phyloP scores from a whole-genome alignment of 2,329 filamentous ascomycete genomes.

The Fusarium nygamai region DNA sequence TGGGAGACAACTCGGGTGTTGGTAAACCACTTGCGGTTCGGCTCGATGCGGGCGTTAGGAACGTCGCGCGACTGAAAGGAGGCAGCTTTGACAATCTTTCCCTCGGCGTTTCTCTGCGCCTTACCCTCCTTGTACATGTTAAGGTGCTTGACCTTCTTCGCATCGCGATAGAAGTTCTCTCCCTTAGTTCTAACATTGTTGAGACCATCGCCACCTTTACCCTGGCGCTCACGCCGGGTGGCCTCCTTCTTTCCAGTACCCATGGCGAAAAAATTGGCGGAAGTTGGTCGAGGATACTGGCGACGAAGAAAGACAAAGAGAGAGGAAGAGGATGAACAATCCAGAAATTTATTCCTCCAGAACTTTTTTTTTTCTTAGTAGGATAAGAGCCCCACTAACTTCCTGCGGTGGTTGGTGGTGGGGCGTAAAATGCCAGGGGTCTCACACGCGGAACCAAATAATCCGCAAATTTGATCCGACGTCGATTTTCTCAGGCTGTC shows the following conservation, averaged over 20 bases:
- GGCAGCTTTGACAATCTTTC: slow-evolving; percentile 86
- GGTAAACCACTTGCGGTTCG: slow-evolving; percentile 97
- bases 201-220: slow-evolving; percentile 86
- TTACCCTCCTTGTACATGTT: slow-evolving; percentile 93
- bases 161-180: slow-evolving; percentile 94
- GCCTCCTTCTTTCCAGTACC: slow-evolving; percentile 93
- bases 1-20: slow-evolving; percentile 92
- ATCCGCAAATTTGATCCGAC: slow-evolving; percentile 39
- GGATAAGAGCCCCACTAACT: slow-evolving; percentile 38
- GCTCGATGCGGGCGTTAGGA: slow-evolving; percentile 88
- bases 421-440: slow-evolving; percentile 22
- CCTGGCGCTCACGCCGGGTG: slow-evolving; percentile 82
- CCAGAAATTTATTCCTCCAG: slow-evolving; percentile 41
- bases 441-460: slow-evolving; percentile 31
- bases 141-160: slow-evolving; percentile 88
- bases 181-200: slow-evolving; percentile 92
- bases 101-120: slow-evolving; percentile 81
- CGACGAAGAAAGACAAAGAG: slow-evolving; percentile 24
- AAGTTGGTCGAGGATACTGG: slow-evolving; percentile 36
- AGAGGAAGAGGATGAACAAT: slow-evolving; percentile 31
- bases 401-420: slow-evolving; percentile 39
- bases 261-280: slow-evolving; percentile 62
- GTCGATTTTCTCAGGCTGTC: slow-evolving; percentile 39
- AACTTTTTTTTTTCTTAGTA: slow-evolving; percentile 42
- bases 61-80: slow-evolving; percentile 84